phyloP scores from a whole-genome alignment of 495 filamentous ascomycete species.

The Annulohypoxylon bovei region DNA sequence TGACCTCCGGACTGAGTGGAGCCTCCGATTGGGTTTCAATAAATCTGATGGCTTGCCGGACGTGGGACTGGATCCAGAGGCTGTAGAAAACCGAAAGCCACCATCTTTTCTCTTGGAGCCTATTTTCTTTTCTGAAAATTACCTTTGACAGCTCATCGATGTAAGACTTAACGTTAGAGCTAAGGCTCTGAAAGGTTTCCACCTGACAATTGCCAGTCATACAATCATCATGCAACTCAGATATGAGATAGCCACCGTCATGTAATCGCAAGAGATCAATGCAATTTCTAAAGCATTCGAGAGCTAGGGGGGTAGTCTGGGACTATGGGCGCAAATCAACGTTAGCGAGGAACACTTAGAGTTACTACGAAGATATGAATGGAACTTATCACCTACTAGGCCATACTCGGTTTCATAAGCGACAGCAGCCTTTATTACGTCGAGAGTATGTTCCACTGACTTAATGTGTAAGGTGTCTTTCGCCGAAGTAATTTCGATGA shows the following conservation, averaged over 20 bases:
- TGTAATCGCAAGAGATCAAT: constrained; percentile 36
- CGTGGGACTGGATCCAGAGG: constrained; percentile 42
- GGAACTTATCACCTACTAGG: constrained; percentile 17
- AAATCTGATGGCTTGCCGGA: constrained; percentile 36
- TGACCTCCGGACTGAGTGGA: constrained; percentile 9
- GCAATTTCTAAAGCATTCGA: constrained; percentile 34
- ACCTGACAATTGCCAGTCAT: constrained; percentile 16
- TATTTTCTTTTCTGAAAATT: constrained; percentile 41
- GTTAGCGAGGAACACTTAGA: not conserved
- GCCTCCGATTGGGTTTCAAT: constrained; percentile 18
- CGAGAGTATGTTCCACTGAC: constrained; percentile 31
- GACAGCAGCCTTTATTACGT: constrained; percentile 40
- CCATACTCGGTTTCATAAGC: constrained; percentile 40
- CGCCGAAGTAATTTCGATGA: constrained; percentile 19
- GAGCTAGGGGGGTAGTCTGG: constrained; percentile 21
- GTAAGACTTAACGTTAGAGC: constrained; percentile 31
- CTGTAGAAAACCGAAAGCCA: constrained; percentile 43
- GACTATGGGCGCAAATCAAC: constrained; percentile 16
- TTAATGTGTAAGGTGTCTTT: constrained; percentile 22
- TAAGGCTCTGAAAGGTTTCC: constrained; percentile 24
- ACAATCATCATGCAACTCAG: constrained; percentile 28
- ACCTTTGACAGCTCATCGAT: constrained; percentile 38
- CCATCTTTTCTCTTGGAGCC: constrained; percentile 41
- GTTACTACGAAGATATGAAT: not conserved
- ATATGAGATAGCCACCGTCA: constrained; percentile 19